Evolutionary conservation across 345 rosid species (phyloP).

Genomic region (Citrus inodora): DNA sequence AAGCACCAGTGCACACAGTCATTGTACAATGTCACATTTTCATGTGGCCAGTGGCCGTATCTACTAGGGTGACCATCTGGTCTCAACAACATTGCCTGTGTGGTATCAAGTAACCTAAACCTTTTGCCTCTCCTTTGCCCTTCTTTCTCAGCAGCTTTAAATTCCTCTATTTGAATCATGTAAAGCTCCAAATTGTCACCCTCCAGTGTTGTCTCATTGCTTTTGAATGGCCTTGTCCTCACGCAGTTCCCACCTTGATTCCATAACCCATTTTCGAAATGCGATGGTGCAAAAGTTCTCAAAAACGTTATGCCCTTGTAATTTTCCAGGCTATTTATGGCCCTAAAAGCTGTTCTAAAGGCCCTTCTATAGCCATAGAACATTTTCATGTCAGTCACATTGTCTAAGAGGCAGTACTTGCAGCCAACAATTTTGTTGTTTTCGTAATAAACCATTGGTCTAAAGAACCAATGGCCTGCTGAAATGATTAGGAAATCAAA

Average conservation of each 20-base stretch:
- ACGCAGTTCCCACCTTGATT: constrained; percentile 75
- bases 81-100: constrained; percentile 55
- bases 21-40: constrained; percentile 63
- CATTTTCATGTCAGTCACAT: constrained; percentile 55
- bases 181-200: constrained; percentile 51
- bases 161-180: constrained; percentile 73
- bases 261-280: constrained; percentile 82
- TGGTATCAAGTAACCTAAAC: constrained; percentile 57
- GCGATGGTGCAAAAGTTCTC: constrained; percentile 73
- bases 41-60: constrained; percentile 62
- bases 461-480: constrained; percentile 88
- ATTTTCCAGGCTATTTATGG: constrained; percentile 43
- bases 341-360: constrained; percentile 62
- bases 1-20: constrained; percentile 97
- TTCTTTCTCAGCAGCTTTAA: constrained; percentile 45
- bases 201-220: constrained; percentile 50
- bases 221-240: constrained; percentile 50
- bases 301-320: constrained; percentile 60
- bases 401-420: constrained; percentile 46
- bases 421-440: constrained; percentile 45
- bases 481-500: constrained; percentile 65
- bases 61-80: constrained; percentile 85
- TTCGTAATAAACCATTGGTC: constrained; percentile 57
- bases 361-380: constrained; percentile 64
- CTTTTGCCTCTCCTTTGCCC: constrained; percentile 52